phyloP scores from a whole-genome alignment of 371 early-diverging fungal genomes.

The Mucor sp. region DNA sequence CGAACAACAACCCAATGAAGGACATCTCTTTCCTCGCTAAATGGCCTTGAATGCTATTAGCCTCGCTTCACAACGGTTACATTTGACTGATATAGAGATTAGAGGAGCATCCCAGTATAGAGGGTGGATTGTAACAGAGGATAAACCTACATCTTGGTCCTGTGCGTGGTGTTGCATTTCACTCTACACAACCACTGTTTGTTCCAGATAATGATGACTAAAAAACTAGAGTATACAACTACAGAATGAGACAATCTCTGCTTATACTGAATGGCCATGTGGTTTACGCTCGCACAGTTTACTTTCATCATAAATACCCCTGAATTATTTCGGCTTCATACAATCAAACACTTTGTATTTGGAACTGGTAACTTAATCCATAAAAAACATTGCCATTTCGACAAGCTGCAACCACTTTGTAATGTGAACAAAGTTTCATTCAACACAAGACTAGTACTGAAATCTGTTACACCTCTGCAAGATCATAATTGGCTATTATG shows the following conservation, averaged over 20 bases:
- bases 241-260: slow-evolving; percentile 93
- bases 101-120: not conserved
- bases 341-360: slow-evolving; percentile 99
- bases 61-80: slow-evolving; percentile 97
- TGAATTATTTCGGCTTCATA: slow-evolving; percentile 98
- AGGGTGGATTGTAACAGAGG: not conserved
- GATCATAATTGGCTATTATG: not conserved
- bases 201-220: slow-evolving; percentile 99
- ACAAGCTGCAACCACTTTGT: not conserved
- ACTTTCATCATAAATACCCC: slow-evolving; percentile 98
- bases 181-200: slow-evolving; percentile 97
- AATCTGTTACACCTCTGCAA: not conserved
- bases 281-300: slow-evolving; percentile 98
- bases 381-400: slow-evolving; percentile 87
- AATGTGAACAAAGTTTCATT: slow-evolving; percentile 97
- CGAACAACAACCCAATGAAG: slow-evolving; percentile 98
- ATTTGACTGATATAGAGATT: slow-evolving; percentile 50
- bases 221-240: slow-evolving; percentile 99
- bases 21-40: slow-evolving; percentile 97
- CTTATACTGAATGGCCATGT: slow-evolving; percentile 97
- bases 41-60: slow-evolving; percentile 93
- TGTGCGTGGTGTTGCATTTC: slow-evolving; percentile 97
- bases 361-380: slow-evolving; percentile 99
- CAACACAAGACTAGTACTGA: slow-evolving; percentile 73
- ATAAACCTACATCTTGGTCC: slow-evolving; percentile 56